Percentiles rank a stretch among this genome's conserved stretches.
These are phyloP conservation scores for Mycena floridula DNA, from an alignment of 768 basidiomycete species.

Conservation along the genomic window DNA sequence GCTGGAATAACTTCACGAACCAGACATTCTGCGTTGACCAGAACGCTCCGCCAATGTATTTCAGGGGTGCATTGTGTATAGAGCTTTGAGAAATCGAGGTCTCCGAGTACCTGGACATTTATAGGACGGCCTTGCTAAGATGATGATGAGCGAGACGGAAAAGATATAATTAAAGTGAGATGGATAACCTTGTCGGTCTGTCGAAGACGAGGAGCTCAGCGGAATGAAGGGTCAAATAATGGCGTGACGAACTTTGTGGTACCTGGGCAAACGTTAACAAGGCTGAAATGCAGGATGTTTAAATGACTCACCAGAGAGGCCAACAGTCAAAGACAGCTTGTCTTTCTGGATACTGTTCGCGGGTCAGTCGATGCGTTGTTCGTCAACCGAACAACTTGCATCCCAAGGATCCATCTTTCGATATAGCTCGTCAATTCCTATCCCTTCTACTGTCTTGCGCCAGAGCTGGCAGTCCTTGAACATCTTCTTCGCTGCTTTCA, in stretches of 20 bases:
- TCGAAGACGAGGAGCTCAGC: no score
- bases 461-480: conserved; percentile 61
- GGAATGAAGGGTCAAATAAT: no score
- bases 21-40: conserved; percentile 63
- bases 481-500: conserved; percentile 58
- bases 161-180: not conserved
- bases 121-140: conserved; percentile 70
- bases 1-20: conserved; percentile 64
- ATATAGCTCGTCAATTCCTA: conserved; percentile 64
- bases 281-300: no score
- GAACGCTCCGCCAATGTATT: conserved; percentile 53
- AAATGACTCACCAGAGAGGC: conserved; percentile 56
- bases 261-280: conserved; percentile 19
- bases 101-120: conserved; percentile 60
- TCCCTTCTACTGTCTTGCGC: conserved; percentile 56
- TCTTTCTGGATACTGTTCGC: conserved; percentile 63
- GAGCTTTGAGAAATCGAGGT: conserved; percentile 50
- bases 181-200: conserved; percentile 61
- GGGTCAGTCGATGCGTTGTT: not conserved
- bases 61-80: conserved; percentile 54
- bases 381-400: conserved; percentile 46
- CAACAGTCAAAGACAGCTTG: conserved; percentile 66
- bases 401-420: conserved; percentile 61
- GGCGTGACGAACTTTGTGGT: conserved; percentile 59
- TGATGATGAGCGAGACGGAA: conserved; percentile 1